Conservation (phyloP, 768 basidiomycete species). For the Amanita polypyramis region DNA sequence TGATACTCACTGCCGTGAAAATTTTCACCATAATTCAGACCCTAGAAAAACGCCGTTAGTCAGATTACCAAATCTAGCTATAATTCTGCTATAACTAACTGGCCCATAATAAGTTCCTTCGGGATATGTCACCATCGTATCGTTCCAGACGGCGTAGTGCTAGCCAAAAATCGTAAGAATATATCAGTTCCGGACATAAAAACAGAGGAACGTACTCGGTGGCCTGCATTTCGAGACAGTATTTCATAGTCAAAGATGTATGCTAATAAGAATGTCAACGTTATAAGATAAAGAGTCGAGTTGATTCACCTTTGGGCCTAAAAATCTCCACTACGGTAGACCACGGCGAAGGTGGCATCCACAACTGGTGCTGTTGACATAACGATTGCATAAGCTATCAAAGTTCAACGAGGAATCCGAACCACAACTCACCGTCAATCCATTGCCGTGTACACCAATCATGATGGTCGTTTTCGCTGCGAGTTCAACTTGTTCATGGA, state of each 20-base stretch:
- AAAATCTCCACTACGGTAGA: constrained; percentile 69
- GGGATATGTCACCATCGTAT: constrained; percentile 35
- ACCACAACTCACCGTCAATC: constrained; percentile 39
- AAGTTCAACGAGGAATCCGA: not conserved
- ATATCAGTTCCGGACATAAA: not conserved
- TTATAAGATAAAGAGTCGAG: too few relatives aligned
- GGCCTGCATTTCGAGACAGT: constrained; percentile 30
- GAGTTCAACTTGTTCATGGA: constrained; percentile 53
- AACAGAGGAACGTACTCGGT: constrained; percentile 20
- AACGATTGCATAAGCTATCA: not conserved
- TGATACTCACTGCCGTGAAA: constrained; percentile 16
- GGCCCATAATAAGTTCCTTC: constrained; percentile 21
- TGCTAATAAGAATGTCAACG: constrained; percentile 14
- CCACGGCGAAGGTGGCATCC: too few relatives aligned
- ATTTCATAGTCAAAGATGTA: constrained; percentile 31
- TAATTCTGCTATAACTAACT: not conserved
- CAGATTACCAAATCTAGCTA: not conserved
- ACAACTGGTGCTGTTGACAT: constrained; percentile 39
- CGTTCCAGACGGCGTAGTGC: constrained; percentile 62
- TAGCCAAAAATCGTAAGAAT: constrained; percentile 11
- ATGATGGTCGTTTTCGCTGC: constrained; percentile 55
- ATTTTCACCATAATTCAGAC: constrained; percentile 11
- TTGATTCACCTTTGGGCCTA: constrained; percentile 36
- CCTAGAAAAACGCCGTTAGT: constrained; percentile 31
- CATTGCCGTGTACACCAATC: constrained; percentile 61